Percentiles rank a stretch among this genome's conserved stretches.
These are phyloP conservation scores for Hirsutella rhossiliensis DNA, from an alignment of 2,329 filamentous ascomycete species.

Conservation along the genomic window DNA sequence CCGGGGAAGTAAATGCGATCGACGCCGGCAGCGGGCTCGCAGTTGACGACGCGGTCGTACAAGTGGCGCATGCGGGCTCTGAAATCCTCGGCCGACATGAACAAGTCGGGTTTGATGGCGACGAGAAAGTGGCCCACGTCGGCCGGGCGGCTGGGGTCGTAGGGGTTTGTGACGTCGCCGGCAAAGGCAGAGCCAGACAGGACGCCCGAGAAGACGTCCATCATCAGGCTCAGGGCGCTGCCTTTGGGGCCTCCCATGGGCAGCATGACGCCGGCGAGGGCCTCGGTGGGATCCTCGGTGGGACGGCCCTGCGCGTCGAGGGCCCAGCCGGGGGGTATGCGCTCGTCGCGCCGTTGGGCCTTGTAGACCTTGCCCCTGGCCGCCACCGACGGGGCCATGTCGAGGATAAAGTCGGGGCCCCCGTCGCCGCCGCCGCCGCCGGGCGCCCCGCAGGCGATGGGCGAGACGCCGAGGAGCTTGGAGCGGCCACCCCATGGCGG, in stretches of 20 bases:
- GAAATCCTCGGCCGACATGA: conserved; percentile 60
- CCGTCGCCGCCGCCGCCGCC: conserved; percentile 48
- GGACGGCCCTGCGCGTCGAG: conserved; percentile 55
- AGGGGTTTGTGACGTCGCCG: conserved; percentile 63
- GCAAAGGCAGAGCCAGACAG: conserved; percentile 69
- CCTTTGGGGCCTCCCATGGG: conserved; percentile 82
- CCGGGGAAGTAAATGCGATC: conserved; percentile 50
- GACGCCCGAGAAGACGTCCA: conserved; percentile 79
- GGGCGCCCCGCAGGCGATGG: conserved; percentile 65
- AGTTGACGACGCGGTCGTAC: conserved; percentile 39
- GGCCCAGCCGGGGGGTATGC: conserved; percentile 64
- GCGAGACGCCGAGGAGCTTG: conserved; percentile 62
- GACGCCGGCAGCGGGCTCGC: conserved; percentile 41
- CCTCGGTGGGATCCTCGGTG: conserved; percentile 61
- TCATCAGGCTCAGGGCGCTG: conserved; percentile 67
- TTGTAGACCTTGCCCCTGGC: conserved; percentile 65
- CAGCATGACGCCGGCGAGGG: conserved; percentile 68
- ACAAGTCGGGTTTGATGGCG: conserved; percentile 63
- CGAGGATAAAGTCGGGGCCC: conserved; percentile 53
- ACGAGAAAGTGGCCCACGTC: conserved; percentile 67
- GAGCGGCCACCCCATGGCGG: conserved; percentile 57
- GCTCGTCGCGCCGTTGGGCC: conserved; percentile 52
- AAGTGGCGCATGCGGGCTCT: conserved; percentile 45
- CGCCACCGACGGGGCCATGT: conserved; percentile 60
- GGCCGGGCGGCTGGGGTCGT: conserved; percentile 55